These are phyloP conservation scores for Lentinula sp. DNA, from an alignment of 768 basidiomycete species.

Conservation along the genomic window DNA sequence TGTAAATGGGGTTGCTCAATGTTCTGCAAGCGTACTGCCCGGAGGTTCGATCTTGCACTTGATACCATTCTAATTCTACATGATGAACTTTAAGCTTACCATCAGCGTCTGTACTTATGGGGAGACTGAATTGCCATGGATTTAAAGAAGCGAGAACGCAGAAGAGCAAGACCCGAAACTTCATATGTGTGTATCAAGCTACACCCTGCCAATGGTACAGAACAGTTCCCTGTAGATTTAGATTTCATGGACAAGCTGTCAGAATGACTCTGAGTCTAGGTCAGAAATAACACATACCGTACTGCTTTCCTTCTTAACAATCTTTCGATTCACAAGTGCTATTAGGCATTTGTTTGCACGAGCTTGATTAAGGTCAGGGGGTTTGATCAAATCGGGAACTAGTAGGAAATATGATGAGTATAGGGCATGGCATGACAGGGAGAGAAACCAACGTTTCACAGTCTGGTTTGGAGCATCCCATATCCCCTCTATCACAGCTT, in stretches of 20 bases:
- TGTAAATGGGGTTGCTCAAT: no score
- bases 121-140: no score
- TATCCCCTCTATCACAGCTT: slow-evolving; percentile 71
- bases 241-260: not conserved
- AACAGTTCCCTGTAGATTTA: slow-evolving; percentile 46
- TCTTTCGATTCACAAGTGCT: slow-evolving; percentile 81
- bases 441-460: slow-evolving; percentile 45
- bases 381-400: slow-evolving; percentile 76
- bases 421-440: not conserved
- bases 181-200: not conserved
- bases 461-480: slow-evolving; percentile 58
- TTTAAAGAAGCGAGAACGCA: no score
- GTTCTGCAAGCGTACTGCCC: no score
- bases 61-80: no score
- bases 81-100: no score
- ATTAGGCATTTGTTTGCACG: slow-evolving; percentile 92
- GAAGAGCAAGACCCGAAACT: no score
- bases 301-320: slow-evolving; percentile 69
- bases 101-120: no score
- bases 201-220: slow-evolving; percentile 65
- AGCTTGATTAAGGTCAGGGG: slow-evolving; percentile 83
- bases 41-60: no score
- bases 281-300: slow-evolving; percentile 34
- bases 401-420: not conserved
- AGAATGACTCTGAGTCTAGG: not conserved